Conservation (phyloP, 1,284 basidiomycete species). For the Mycena citricolor region DNA sequence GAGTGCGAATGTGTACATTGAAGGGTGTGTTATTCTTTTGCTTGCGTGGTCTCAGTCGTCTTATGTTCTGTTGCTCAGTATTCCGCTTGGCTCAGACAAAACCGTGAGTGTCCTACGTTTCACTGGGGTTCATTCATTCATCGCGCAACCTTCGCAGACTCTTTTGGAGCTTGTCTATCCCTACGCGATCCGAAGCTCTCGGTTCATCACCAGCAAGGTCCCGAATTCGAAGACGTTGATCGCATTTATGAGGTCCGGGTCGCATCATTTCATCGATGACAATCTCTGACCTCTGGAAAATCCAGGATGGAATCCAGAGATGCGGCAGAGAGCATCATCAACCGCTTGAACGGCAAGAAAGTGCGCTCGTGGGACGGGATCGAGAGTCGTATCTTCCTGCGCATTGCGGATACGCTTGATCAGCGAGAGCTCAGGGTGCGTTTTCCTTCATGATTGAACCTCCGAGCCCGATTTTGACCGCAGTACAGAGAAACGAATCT, state of each 20-base stretch:
- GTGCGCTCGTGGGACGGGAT: constrained; percentile 70
- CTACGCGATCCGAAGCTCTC: constrained; percentile 64
- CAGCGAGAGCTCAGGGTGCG: constrained; percentile 49
- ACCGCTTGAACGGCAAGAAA: constrained; percentile 68
- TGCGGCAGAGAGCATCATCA: constrained; percentile 70
- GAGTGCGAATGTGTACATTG: constrained; percentile 74
- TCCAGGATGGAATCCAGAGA: constrained; percentile 59
- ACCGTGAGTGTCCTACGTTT: constrained; percentile 32
- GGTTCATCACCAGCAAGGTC: constrained; percentile 71
- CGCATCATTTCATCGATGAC: background rate
- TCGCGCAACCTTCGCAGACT: constrained; percentile 42
- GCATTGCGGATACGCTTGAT: constrained; percentile 66
- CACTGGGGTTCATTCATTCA: constrained; percentile 1
- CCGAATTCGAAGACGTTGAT: constrained; percentile 72
- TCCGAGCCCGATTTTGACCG: too few species aligned
- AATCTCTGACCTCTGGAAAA: too few species aligned
- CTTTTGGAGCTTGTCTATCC: constrained; percentile 59
- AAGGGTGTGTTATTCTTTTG: constrained; percentile 50
- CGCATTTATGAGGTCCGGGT: constrained; percentile 66
- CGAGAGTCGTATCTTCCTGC: constrained; percentile 67
- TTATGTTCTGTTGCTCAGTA: constrained; percentile 31
- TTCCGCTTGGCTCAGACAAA: constrained; percentile 59
- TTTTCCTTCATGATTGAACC: constrained; percentile 13
- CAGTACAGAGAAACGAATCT: constrained; percentile 47
- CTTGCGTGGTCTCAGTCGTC: background rate